Evolutionary conservation across 129 eudicot species (phyloP).

Genomic region (Apium graveolens): DNA sequence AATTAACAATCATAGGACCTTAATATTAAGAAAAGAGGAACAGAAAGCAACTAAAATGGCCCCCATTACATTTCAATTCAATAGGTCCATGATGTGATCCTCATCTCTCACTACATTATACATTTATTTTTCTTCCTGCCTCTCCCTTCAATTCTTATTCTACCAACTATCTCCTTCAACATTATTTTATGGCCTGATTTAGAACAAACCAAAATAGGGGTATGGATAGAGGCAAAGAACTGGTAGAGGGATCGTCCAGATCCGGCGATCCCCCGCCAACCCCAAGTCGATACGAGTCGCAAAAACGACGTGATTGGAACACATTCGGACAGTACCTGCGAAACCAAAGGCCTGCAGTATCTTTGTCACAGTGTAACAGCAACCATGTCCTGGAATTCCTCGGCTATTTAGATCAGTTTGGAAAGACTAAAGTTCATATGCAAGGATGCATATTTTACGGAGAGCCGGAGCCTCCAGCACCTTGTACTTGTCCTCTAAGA

Average conservation of each 20-base stretch:
- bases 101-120: slow-evolving; percentile 2
- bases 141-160: neutral
- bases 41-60: slow-evolving; percentile 11
- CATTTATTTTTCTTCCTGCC: neutral
- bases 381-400: slow-evolving; percentile 57
- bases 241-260: slow-evolving; percentile 27
- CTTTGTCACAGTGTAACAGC: slow-evolving; percentile 45
- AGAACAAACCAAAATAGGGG: neutral
- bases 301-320: slow-evolving; percentile 65
- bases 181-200: neutral
- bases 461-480: slow-evolving; percentile 68
- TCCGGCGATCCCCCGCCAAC: slow-evolving; percentile 18
- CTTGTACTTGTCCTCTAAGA: slow-evolving; percentile 53
- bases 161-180: slow-evolving; percentile 1
- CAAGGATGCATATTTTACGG: slow-evolving; percentile 58
- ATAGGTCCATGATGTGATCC: slow-evolving; percentile 13
- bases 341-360: slow-evolving; percentile 48
- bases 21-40: neutral
- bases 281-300: slow-evolving; percentile 67
- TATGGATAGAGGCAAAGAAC: slow-evolving; percentile 32
- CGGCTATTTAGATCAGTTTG: slow-evolving; percentile 52
- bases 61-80: slow-evolving; percentile 16
- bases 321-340: slow-evolving; percentile 58
- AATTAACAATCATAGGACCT: neutral
- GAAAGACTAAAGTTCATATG: slow-evolving; percentile 64